A percentile compares a stretch with the other conserved stretches of the same genome.
Evolutionary conservation across 2,329 filamentous ascomycete genomes (phyloP).

Genomic region (Aspergillus tubingensis): DNA sequence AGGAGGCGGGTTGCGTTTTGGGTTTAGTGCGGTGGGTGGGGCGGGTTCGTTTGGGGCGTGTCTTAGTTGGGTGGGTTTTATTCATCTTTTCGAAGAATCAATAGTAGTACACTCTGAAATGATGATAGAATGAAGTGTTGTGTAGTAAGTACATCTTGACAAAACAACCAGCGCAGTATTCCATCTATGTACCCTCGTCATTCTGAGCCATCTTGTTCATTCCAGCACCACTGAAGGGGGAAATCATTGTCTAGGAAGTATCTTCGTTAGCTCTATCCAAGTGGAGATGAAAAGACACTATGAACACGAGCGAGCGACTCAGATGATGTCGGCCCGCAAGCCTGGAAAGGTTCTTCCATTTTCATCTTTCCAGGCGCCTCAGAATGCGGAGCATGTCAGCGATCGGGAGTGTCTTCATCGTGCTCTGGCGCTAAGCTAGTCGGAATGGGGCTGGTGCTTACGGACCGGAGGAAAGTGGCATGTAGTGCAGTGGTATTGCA

Average conservation of each 20-base stretch:
- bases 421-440: background rate
- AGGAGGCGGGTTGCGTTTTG: background rate
- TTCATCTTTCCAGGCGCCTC: constrained; percentile 21
- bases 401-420: constrained; percentile 17
- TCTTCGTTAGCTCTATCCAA: background rate
- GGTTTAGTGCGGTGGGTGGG: background rate
- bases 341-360: constrained; percentile 20
- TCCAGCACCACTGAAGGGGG: background rate
- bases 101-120: background rate
- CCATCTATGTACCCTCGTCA: background rate
- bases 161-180: background rate
- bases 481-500: background rate
- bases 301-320: constrained; percentile 8
- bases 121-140: background rate
- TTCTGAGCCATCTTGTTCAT: background rate
- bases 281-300: background rate
- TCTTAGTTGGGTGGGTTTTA: background rate
- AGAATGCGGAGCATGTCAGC: constrained; percentile 20
- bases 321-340: constrained; percentile 21
- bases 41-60: background rate
- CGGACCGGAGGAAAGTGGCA: background rate
- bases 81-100: background rate
- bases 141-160: background rate
- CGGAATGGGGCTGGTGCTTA: background rate
- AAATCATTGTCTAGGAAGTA: background rate